phyloP scores from a whole-genome alignment of 176 grass and related monocot species.

The Musa troglodytarum region DNA sequence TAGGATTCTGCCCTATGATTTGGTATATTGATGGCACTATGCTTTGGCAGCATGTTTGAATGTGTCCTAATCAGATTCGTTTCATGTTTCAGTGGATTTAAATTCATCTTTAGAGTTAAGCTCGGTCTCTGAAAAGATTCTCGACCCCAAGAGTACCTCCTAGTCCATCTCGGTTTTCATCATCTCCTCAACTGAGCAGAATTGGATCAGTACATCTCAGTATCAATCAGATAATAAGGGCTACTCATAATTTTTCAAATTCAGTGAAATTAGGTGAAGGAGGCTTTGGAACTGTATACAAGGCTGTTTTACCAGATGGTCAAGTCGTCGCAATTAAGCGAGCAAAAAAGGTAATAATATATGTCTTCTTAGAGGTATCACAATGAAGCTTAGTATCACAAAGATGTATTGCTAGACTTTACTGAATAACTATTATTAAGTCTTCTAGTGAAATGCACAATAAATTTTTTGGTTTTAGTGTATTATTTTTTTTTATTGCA shows the following conservation, averaged over 20 bases:
- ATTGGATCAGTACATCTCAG: conserved; percentile 60
- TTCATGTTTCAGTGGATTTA: conserved; percentile 45
- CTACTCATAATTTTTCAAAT: conserved; percentile 82
- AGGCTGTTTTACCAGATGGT: conserved; percentile 62
- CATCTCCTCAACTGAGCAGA: conserved; percentile 59
- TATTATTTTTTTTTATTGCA: too few species aligned
- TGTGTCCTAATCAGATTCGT: conserved; percentile 15
- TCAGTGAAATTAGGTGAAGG: conserved; percentile 84
- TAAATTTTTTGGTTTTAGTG: too few species aligned
- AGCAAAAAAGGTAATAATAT: conserved; percentile 78
- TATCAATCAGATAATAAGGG: conserved; percentile 71
- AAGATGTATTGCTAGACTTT: too few species aligned
- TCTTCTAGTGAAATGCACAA: too few species aligned
- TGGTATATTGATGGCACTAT: neutral
- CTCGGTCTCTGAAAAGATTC: conserved; percentile 74
- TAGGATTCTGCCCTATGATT: neutral
- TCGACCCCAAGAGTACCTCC: conserved; percentile 78
- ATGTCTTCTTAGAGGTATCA: neutral
- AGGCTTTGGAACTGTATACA: conserved; percentile 94
- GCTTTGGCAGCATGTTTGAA: neutral
- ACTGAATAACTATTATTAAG: too few species aligned
- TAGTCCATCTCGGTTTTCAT: conserved; percentile 91
- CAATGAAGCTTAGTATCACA: too few species aligned
- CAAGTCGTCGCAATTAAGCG: conserved; percentile 78
- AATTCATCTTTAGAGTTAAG: conserved; percentile 62